Base-by-base conservation (phyloP, 2,329 filamentous ascomycete species). In the Boeremia lycopersici region DNA sequence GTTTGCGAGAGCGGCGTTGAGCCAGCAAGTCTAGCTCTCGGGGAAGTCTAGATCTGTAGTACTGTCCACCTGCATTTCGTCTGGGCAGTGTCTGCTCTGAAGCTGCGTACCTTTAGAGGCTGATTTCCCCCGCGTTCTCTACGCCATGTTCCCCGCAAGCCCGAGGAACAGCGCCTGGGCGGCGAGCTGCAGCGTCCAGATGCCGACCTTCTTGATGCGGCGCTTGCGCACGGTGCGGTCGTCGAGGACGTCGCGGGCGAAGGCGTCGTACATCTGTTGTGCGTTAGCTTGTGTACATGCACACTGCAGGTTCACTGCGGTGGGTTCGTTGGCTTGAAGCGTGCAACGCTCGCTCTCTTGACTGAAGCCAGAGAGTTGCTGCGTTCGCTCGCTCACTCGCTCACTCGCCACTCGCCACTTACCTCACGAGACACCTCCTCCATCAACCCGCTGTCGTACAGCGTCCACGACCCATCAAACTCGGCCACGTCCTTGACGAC, bases 131-230 rank as follows among this genome's bases (percentile, higher is more conserved):
- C n/a, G n/a, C n/a, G n/a, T n/a, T n/a, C n/a, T 23, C 34, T 34
- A 40, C 15, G 83, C 83, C 58, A 86, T 81, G 63, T 92, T 95
- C 13, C 93, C 93, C 4, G 93, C 93, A 82, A 98, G 89, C 9
- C 95, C 95, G 78, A 98, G 89, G 71, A 98, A 95, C 31, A 99
- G 83, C 3, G 93, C 95, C 73, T 99, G 95, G 7, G 93, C 90
- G 6, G 93, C 91, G 53, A 99, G 80, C 65, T 93, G 93, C 51
- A 98, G 82, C 3, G 92, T 96, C 95, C 95, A 99, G 68, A 98
- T 88, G 29, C 95, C 95, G 26, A 96, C 95, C 77, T 98, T 96
- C 74, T 93, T 96, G 72, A 99, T 89, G 39, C 95, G 84, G 45
- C 93, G 84, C 64, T 91, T 89, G 47, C 92, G 87, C 62, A 89